A percentile compares a stretch with the other conserved stretches of the same genome.
Evolutionary conservation across 345 rosid species (phyloP).

Genomic region (Xanthoceras sorbifolium): DNA sequence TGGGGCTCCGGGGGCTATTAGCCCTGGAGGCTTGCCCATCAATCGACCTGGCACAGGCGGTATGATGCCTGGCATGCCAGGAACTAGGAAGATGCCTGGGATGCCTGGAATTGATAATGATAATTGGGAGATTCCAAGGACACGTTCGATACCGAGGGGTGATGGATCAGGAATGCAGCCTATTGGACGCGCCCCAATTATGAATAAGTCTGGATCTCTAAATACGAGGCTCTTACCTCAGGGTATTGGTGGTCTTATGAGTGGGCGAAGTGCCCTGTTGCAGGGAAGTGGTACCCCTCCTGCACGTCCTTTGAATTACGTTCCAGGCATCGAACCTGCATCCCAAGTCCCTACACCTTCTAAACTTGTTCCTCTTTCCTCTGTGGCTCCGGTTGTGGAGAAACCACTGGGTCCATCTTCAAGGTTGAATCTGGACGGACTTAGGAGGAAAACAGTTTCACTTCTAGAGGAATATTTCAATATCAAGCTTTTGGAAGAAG

Average conservation of each 20-base stretch:
- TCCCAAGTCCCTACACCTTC: conserved; percentile 29
- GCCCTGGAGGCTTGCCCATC: conserved; percentile 63
- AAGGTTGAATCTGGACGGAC: conserved; percentile 46
- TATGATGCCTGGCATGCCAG: conserved; percentile 99
- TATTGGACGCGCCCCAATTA: conserved; percentile 42
- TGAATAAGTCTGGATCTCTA: conserved; percentile 52
- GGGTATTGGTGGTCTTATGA: conserved; percentile 64
- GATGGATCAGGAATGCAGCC: conserved; percentile 58
- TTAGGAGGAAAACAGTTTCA: conserved; percentile 59
- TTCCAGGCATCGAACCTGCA: conserved; percentile 33
- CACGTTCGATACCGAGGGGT: conserved; percentile 75
- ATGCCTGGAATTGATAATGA: conserved; percentile 84
- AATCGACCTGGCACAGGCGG: conserved; percentile 88
- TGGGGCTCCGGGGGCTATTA: conserved; percentile 51
- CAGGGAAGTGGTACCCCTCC: conserved; percentile 53
- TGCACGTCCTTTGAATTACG: conserved; percentile 28
- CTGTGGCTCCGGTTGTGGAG: conserved; percentile 33
- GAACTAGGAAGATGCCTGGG: conserved; percentile 91
- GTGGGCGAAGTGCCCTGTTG: conserved; percentile 76
- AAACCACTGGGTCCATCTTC: conserved; percentile 34
- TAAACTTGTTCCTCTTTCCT: conserved; percentile 30
- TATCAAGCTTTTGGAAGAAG: conserved; percentile 60
- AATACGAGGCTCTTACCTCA: conserved; percentile 75
- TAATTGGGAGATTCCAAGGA: conserved; percentile 77
- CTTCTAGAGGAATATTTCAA: conserved; percentile 77